Percentiles rank a stretch among this genome's conserved stretches.
phyloP scores from a whole-genome alignment of 2,329 filamentous ascomycete species.

The Zasmidium cellare region DNA sequence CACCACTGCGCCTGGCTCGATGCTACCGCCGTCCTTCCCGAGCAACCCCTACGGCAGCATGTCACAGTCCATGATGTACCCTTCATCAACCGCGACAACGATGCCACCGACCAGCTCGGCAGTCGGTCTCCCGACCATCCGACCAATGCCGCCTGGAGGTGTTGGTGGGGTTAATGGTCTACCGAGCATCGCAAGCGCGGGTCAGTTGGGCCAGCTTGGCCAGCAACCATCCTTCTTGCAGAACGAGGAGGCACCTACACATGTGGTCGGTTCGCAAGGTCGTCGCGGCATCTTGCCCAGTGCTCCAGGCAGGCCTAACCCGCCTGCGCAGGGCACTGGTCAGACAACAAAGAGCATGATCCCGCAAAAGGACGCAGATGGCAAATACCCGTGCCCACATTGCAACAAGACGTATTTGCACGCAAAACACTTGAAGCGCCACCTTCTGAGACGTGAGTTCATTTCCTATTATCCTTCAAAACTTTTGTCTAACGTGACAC shows the following conservation, averaged over 20 bases:
- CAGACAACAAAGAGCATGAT: conserved; percentile 71
- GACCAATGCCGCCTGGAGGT: conserved; percentile 43
- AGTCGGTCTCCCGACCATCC: conserved; percentile 39
- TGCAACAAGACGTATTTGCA: conserved; percentile 98
- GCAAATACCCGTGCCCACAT: conserved; percentile 96
- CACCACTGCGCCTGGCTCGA: conserved; percentile 28
- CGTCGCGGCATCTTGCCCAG: conserved; percentile 88
- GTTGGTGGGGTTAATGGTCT: conserved; percentile 35
- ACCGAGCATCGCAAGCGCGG: conserved; percentile 37
- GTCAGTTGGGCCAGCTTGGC: conserved; percentile 28
- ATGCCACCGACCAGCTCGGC: conserved; percentile 26
- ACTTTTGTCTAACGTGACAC: conserved; percentile 37
- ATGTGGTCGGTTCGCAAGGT: conserved; percentile 93
- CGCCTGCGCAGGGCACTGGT: conserved; percentile 66
- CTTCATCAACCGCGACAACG: conserved; percentile 33
- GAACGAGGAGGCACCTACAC: conserved; percentile 62
- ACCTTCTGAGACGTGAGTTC: conserved; percentile 89
- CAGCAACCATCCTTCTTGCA: conserved; percentile 38
- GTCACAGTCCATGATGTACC: conserved; percentile 33
- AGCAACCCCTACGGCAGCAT: conserved; percentile 28
- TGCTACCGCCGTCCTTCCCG: conserved; percentile 36
- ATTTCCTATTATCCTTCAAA: not conserved
- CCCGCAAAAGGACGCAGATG: conserved; percentile 92
- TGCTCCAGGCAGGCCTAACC: conserved; percentile 79
- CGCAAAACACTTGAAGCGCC: conserved; percentile 95